Base-by-base conservation (phyloP, 495 filamentous ascomycete genomes). In the Podospora pseudopauciseta region DNA sequence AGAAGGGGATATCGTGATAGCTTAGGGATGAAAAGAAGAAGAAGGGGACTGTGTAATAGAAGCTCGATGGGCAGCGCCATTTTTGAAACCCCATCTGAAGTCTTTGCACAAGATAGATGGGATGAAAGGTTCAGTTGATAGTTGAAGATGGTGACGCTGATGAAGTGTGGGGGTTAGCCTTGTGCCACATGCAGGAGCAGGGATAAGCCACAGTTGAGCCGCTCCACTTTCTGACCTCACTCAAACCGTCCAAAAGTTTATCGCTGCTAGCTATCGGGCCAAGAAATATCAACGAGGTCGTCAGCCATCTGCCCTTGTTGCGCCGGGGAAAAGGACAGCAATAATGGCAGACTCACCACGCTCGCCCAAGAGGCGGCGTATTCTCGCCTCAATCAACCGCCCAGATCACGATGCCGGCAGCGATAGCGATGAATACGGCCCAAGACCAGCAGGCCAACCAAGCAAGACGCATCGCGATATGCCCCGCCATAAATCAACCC, bases 301-400 rank as follows among this genome's bases (percentile, higher is more conserved):
- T 18, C 30, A 26, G 6, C 3, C 16, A 30, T 18, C 27, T 26
- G 59, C 26, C 23, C 18, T 16, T 20, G 26, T 59, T 59, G 26
- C 19, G 56, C 19, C 5, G 56, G 56, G 9, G 18, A 16, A 20
- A 58, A 18, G 34, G 15, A 11, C 55, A 19, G 6, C 32, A n/a
- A 19, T 56, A 63, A 49, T 76, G 72, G 77, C 73, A 67, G 69
- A 72, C n/a, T 71, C 73, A 62, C 70, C 77, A 44, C 68, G 75
- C 65, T 83, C 81, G 66, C 82, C 82, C 32, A 81, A 78, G 64
- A 78, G 80, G 70, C 79, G 80, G 68, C 80, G 79, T 58, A 80
- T 83, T 55, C 71, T 84, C 18, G 76, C 79, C 1, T 83, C 81
- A 3, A 77, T 82, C 69, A 83, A 84, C 64, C 80, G 75, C 9